Conservation (phyloP, 2,329 filamentous ascomycete genomes). For the Fonsecaea multimorphosa region DNA sequence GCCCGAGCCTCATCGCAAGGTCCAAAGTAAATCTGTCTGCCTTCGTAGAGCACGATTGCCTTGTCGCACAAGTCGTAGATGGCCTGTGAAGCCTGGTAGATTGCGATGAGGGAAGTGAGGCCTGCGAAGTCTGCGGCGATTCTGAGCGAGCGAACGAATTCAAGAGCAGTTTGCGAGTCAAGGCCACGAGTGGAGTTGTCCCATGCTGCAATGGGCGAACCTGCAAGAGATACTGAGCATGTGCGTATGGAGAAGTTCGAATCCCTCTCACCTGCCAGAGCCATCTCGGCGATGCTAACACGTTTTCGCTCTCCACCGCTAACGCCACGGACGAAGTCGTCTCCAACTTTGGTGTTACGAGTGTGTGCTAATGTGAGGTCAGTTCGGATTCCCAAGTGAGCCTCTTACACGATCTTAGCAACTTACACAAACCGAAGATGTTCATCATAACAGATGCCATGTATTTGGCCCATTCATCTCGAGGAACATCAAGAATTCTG, state of each 20-base stretch:
- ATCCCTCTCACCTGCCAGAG: slow-evolving; percentile 25
- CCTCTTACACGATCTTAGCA: slow-evolving; percentile 42
- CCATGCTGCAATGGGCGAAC: slow-evolving; percentile 60
- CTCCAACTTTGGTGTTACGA: slow-evolving; percentile 69
- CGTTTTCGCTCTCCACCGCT: slow-evolving; percentile 73
- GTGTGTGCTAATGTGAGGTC: slow-evolving; percentile 67
- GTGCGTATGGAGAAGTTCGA: background rate
- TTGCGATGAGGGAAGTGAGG: slow-evolving; percentile 61
- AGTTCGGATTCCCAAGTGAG: slow-evolving; percentile 51
- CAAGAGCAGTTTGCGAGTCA: slow-evolving; percentile 62
- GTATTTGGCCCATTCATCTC: slow-evolving; percentile 30
- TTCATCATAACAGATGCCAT: slow-evolving; percentile 62
- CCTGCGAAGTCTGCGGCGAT: slow-evolving; percentile 57
- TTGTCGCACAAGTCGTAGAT: slow-evolving; percentile 71
- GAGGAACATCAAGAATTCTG: slow-evolving; percentile 26
- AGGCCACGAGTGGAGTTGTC: slow-evolving; percentile 60
- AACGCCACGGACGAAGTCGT: slow-evolving; percentile 70
- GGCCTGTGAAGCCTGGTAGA: slow-evolving; percentile 61
- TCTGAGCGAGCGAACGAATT: slow-evolving; percentile 61
- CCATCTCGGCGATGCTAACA: slow-evolving; percentile 70
- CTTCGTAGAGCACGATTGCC: slow-evolving; percentile 70
- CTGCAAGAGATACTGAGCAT: slow-evolving; percentile 29
- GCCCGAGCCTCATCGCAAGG: slow-evolving; percentile 63
- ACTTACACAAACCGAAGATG: slow-evolving; percentile 61
- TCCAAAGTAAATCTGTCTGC: slow-evolving; percentile 70